These are phyloP conservation scores for Vitis riparia DNA, from an alignment of 164 flowering plant species.

Conservation along the genomic window DNA sequence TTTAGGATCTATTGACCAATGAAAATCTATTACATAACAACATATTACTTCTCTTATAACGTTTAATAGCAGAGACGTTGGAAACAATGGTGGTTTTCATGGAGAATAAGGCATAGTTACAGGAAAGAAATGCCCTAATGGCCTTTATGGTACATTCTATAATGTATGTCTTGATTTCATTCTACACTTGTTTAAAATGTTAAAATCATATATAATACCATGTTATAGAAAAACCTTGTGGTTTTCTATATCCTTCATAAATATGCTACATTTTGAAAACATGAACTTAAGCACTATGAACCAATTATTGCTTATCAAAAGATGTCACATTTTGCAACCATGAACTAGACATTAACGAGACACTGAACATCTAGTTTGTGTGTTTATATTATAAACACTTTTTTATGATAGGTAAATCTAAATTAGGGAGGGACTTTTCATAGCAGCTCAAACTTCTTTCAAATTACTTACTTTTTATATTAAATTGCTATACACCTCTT, in stretches of 20 bases:
- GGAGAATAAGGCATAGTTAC: slow-evolving; percentile 80
- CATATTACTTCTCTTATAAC: slow-evolving; percentile 4
- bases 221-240: neutral
- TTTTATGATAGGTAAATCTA: neutral
- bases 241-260: neutral
- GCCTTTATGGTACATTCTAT: slow-evolving; percentile 88
- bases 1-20: neutral
- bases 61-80: slow-evolving; percentile 75
- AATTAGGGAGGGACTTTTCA: neutral
- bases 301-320: too few species aligned
- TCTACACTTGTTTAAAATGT: neutral
- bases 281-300: too few species aligned
- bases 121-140: slow-evolving; percentile 87
- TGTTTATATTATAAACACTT: neutral
- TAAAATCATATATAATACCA: neutral
- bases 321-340: too few species aligned
- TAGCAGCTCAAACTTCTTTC: too few species aligned
- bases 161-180: slow-evolving; percentile 39
- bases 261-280: too few species aligned
- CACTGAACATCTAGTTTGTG: neutral
- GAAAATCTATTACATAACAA: neutral
- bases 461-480: too few species aligned
- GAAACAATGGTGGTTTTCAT: slow-evolving; percentile 53
- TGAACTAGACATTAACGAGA: neutral
- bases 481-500: too few species aligned